These are phyloP conservation scores for Dendrostoma leiphaemia DNA, from an alignment of 2,329 filamentous ascomycete genomes.

Conservation along the genomic window DNA sequence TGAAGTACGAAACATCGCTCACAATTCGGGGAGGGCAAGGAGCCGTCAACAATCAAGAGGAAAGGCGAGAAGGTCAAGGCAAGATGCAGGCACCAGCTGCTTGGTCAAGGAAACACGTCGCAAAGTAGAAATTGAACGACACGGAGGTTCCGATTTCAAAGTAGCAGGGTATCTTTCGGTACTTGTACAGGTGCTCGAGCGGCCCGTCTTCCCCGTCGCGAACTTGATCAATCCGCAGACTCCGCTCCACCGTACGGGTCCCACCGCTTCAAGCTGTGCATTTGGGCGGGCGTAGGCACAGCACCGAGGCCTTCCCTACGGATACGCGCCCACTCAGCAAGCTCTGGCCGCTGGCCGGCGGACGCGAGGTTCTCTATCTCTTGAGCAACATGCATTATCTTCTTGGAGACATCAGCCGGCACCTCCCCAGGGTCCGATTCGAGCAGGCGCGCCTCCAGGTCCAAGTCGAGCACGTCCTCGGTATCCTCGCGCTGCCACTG, in stretches of 20 bases:
- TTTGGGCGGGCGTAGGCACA: not conserved
- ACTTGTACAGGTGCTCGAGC: not conserved
- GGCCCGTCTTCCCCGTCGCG: not conserved
- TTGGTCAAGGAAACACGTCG: too few species aligned
- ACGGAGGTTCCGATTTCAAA: too few species aligned
- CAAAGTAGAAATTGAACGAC: too few species aligned
- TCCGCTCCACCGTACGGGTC: not conserved
- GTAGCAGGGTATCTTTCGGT: conserved; percentile 7
- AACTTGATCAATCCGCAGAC: not conserved
- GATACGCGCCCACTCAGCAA: conserved; percentile 5
- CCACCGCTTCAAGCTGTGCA: not conserved
- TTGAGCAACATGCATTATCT: not conserved
- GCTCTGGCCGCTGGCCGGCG: not conserved
- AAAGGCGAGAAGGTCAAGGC: too few species aligned
- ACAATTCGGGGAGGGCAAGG: too few species aligned
- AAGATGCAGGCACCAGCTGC: too few species aligned
- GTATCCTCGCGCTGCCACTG: not conserved
- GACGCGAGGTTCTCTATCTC: not conserved
- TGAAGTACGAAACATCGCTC: too few species aligned
- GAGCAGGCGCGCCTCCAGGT: not conserved
- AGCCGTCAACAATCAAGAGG: too few species aligned
- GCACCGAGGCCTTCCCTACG: not conserved
- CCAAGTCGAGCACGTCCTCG: not conserved
- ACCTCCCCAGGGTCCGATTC: not conserved
- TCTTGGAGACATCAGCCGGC: not conserved